Percentiles rank a stretch among this genome's conserved stretches.
Conservation (phyloP, 176 grass and related monocot genomes). For the Metroxylon sagu region DNA sequence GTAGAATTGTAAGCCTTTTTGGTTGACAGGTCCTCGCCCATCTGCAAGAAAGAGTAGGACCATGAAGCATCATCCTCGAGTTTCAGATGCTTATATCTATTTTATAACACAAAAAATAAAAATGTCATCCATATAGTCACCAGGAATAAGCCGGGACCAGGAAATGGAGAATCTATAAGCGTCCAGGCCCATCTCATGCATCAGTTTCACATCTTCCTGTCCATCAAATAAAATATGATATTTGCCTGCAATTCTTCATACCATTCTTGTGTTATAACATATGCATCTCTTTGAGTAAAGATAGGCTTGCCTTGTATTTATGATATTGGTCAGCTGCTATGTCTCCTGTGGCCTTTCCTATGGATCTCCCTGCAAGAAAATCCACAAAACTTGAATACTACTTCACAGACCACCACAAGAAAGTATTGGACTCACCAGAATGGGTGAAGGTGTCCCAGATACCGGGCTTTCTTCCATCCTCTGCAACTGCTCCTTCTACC, state of each 20-base stretch:
- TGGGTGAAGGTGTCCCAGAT: conserved; percentile 17
- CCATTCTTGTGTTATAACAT: not conserved
- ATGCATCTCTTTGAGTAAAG: not conserved
- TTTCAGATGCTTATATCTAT: too few species aligned
- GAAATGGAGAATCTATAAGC: conserved; percentile 81
- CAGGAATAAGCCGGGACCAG: conserved; percentile 59
- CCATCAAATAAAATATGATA: not conserved
- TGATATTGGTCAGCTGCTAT: conserved; percentile 63
- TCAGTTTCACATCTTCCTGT: conserved; percentile 83
- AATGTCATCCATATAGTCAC: conserved; percentile 8
- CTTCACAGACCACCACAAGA: not conserved
- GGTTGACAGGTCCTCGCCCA: conserved; percentile 73
- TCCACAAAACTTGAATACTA: not conserved
- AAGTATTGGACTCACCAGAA: not conserved
- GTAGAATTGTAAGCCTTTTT: conserved; percentile 64
- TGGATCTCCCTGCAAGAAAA: conserved; percentile 33
- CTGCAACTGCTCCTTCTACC: conserved; percentile 16
- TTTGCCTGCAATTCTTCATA: not conserved
- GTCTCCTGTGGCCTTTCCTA: conserved; percentile 37
- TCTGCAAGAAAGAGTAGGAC: conserved; percentile 30
- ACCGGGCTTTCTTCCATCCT: conserved; percentile 16
- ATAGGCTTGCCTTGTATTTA: conserved; percentile 54
- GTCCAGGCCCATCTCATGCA: conserved; percentile 67
- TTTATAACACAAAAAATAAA: too few species aligned
- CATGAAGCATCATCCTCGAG: too few species aligned